These are phyloP conservation scores for Austroboletus niveus DNA, from an alignment of 1,284 basidiomycete species.

Conservation along the genomic window DNA sequence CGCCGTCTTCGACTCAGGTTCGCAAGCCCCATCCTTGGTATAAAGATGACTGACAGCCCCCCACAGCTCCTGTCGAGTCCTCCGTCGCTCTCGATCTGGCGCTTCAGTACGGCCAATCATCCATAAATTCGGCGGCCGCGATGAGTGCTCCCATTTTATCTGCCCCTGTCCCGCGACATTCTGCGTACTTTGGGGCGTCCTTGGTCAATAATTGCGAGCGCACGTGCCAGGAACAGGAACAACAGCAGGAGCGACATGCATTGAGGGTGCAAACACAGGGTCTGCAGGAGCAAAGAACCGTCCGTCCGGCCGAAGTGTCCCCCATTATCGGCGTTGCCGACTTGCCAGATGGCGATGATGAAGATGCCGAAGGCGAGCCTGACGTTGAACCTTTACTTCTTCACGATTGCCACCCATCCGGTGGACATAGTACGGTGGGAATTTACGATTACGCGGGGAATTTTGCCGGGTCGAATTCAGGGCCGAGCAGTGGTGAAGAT, in stretches of 20 bases:
- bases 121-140: slow-evolving; percentile 15
- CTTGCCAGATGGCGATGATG: slow-evolving; percentile 30
- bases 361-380: slow-evolving; percentile 36
- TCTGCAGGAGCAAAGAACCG: slow-evolving; percentile 32
- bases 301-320: slow-evolving; percentile 34
- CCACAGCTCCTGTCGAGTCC: slow-evolving; percentile 19
- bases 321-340: slow-evolving; percentile 32
- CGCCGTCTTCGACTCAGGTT: slow-evolving; percentile 31
- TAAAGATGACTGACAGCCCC: slow-evolving; percentile 4
- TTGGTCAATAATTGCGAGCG: slow-evolving; percentile 32
- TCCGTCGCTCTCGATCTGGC: slow-evolving; percentile 23
- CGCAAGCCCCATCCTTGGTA: slow-evolving; percentile 10
- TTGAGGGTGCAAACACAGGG: slow-evolving; percentile 33
- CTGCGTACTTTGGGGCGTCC: slow-evolving; percentile 31
- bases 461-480: slow-evolving; percentile 23
- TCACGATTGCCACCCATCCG: slow-evolving; percentile 13
- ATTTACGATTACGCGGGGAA: slow-evolving; percentile 24
- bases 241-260: slow-evolving; percentile 32
- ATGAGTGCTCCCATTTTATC: slow-evolving; percentile 28
- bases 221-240: slow-evolving; percentile 41
- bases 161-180: slow-evolving; percentile 35
- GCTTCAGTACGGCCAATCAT: slow-evolving; percentile 26
- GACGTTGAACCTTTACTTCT: slow-evolving; percentile 31
- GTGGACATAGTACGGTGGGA: slow-evolving; percentile 33
- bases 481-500: slow-evolving; percentile 28